A percentile compares a stretch with the other conserved stretches of the same genome.
phyloP scores from a whole-genome alignment of 163 green algal genomes.

The Chloromonas sp. region DNA sequence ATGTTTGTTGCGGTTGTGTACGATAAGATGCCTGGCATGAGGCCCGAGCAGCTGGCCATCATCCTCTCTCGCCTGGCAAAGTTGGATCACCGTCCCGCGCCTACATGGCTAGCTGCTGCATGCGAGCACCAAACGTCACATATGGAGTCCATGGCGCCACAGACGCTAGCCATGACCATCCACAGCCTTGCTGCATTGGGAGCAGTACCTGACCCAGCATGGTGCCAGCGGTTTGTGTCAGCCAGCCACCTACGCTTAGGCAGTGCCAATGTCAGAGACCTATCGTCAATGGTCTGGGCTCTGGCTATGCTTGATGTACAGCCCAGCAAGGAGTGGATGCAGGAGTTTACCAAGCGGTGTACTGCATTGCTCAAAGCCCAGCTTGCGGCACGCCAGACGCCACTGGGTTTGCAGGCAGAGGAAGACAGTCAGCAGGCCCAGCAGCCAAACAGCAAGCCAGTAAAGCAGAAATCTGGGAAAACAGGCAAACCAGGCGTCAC shows the following conservation, averaged over 20 bases:
- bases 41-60: background rate
- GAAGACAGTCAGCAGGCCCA: background rate
- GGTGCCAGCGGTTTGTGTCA: background rate
- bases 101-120: background rate
- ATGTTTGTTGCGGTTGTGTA: constrained; percentile 1
- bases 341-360: constrained; percentile 3
- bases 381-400: background rate
- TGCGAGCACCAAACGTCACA: background rate
- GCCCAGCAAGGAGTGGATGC: background rate
- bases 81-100: background rate
- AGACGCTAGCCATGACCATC: constrained; percentile 12
- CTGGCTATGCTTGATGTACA: background rate
- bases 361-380: background rate
- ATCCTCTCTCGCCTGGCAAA: background rate
- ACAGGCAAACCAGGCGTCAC: background rate
- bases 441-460: background rate
- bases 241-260: background rate
- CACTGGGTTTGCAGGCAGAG: background rate
- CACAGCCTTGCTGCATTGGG: constrained; percentile 2
- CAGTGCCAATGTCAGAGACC: background rate
- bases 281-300: background rate
- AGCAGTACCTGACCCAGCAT: background rate
- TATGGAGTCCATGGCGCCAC: background rate
- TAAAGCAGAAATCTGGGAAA: too few relatives aligned
- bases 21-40: background rate